phyloP scores from a whole-genome alignment of 2,329 filamentous ascomycete species.

The Exophiala xenobiotica region DNA sequence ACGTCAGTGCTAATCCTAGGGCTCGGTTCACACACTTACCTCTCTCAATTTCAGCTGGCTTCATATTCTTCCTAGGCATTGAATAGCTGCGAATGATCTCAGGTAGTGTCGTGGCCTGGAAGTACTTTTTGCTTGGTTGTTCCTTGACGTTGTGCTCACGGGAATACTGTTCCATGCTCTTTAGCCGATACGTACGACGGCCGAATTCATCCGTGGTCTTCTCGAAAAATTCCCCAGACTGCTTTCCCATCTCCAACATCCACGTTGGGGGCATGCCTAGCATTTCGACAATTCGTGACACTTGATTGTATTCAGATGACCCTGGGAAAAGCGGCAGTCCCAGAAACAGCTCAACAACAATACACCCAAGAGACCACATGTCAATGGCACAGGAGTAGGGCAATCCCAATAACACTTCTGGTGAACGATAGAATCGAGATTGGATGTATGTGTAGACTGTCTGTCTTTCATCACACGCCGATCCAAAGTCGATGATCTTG shows the following conservation, averaged over 20 bases:
- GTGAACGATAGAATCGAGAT: constrained; percentile 95
- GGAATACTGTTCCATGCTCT: constrained; percentile 97
- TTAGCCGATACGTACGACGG: constrained; percentile 83
- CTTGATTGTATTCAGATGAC: constrained; percentile 98
- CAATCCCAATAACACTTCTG: constrained; percentile 89
- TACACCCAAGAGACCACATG: constrained; percentile 99
- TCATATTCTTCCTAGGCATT: constrained; percentile 99
- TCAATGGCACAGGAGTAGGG: constrained; percentile 98
- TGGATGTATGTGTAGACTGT: constrained; percentile 99
- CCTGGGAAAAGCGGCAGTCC: constrained; percentile 93
- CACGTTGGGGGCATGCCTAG: constrained; percentile 91
- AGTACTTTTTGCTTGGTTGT: constrained; percentile 99
- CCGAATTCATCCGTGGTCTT: constrained; percentile 90
- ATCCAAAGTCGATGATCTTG: constrained; percentile 99
- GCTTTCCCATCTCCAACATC: constrained; percentile 99
- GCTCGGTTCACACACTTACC: constrained; percentile 56
- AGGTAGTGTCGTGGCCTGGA: constrained; percentile 86
- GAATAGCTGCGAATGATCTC: constrained; percentile 98
- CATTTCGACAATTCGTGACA: constrained; percentile 97
- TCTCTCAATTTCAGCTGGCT: constrained; percentile 91
- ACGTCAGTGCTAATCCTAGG: constrained; percentile 26
- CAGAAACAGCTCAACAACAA: constrained; percentile 95
- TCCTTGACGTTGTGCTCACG: constrained; percentile 95
- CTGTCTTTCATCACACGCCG: constrained; percentile 94
- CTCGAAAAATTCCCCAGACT: constrained; percentile 95